Evolutionary conservation across 2,329 filamentous ascomycete genomes (phyloP).

Genomic region (Xylaria sp.): DNA sequence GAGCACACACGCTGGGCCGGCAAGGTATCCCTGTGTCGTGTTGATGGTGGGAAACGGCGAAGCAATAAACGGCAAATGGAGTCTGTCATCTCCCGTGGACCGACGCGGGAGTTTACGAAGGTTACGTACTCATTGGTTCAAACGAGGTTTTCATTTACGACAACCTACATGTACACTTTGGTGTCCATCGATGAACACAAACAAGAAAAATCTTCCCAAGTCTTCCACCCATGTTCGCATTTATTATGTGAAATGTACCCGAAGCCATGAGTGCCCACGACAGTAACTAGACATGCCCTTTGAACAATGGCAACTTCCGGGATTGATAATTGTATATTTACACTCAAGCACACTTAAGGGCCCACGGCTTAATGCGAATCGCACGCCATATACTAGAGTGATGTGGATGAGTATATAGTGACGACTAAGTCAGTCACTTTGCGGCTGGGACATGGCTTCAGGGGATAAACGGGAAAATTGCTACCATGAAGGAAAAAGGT

Average conservation of each 20-base stretch:
- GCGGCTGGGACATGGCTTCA: too few species aligned
- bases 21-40: conserved; percentile 7
- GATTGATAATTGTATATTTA: not conserved
- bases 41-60: conserved; percentile 24
- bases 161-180: conserved; percentile 40
- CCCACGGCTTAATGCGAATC: not conserved
- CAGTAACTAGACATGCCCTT: not conserved
- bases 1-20: conserved; percentile 10
- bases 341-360: not conserved
- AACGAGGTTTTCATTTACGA: conserved; percentile 40
- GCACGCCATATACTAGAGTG: too few species aligned
- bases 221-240: not conserved
- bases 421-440: too few species aligned
- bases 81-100: conserved; percentile 35
- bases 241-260: not conserved
- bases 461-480: too few species aligned
- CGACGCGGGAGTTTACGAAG: conserved; percentile 46
- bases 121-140: conserved; percentile 47
- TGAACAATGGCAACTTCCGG: not conserved
- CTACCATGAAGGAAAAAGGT: too few species aligned
- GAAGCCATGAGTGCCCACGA: not conserved
- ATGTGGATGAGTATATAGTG: too few species aligned
- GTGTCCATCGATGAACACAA: conserved; percentile 44
- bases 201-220: conserved; percentile 34
- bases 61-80: conserved; percentile 36